Evolutionary conservation across 352 stramenopile species (phyloP), one percentile per base, ranked within the genome.

Genomic region (Paralagenidium karlingii): DNA sequence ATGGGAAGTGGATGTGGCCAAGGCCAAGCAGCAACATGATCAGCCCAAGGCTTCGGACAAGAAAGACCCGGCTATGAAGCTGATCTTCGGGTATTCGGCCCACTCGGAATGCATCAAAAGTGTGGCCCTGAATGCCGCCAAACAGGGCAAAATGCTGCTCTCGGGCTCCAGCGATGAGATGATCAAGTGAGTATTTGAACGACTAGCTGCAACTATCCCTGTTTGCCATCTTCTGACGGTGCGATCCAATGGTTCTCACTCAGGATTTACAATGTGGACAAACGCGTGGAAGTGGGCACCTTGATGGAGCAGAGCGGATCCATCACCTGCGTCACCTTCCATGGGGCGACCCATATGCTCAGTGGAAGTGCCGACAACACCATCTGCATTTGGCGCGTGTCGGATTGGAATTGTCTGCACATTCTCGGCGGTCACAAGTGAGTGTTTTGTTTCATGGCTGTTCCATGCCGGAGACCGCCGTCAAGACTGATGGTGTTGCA

Each of bases 361-460:
- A 94, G 81, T 32, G 81, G 76, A 21, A 89, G 78, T 38, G 70
- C 68, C 8, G 81, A 94, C 65, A 77, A 89, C 41, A 87, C 76
- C 24, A 89, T 94, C 40, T 90, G 76, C 36, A 89, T 94, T 34
- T 94, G 81, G 81, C 77, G 80, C 42, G 89, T 76, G 31, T 81
- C 76, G 2, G 81, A 94, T 49, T 94, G 81, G 81, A 89, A 90
- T 43, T 89, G 77, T 34, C 31, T 94, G 37, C 78, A 90, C 53
- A 91, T 89, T 49, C 76, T 94, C 24, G 79, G 79, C 52, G 75
- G 78, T 40, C 78, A 91, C 66, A 88, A 91, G 66, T 82, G 48
- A 40, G 63, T 46, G 16, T 60, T 13, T 0, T 28, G n/a, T 10
- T n/a, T 42, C 38, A 11, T 11, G 16, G 26, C 12, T 28, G 1